phyloP scores from a whole-genome alignment of 306 rosid species.

The Inga oerstediana region DNA sequence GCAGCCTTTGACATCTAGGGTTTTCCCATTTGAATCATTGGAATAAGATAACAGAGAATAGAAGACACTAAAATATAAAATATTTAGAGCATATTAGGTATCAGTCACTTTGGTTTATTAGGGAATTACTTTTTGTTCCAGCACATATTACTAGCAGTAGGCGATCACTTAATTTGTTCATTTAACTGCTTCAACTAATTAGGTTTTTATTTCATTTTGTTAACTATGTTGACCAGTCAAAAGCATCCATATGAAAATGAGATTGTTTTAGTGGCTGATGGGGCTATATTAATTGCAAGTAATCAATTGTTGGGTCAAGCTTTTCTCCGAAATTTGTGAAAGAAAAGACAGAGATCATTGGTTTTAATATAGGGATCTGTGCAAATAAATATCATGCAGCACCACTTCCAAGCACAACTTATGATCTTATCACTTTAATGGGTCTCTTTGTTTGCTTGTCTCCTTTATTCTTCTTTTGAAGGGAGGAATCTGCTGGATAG shows the following conservation, averaged over 20 bases:
- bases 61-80: background rate
- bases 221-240: background rate
- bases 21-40: conserved; percentile 41
- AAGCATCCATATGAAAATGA: background rate
- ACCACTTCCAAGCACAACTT: conserved; percentile 27
- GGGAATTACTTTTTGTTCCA: background rate
- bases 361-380: conserved; percentile 49
- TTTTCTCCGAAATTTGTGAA: conserved; percentile 38
- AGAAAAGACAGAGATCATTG: conserved; percentile 17
- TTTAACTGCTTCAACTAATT: background rate
- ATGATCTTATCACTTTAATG: conserved; percentile 32
- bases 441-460: conserved; percentile 33
- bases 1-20: conserved; percentile 51
- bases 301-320: background rate
- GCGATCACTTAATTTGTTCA: background rate
- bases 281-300: background rate
- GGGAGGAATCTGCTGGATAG: conserved; percentile 47
- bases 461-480: conserved; percentile 48
- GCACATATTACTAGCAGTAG: background rate
- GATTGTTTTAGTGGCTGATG: conserved; percentile 6
- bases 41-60: background rate
- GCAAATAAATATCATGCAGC: conserved; percentile 33
- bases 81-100: background rate
- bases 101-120: background rate
- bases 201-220: background rate